Evolutionary conservation across 2,329 filamentous ascomycete genomes (phyloP), one percentile per base, ranked within the genome.

Genomic region (Sphaerulina vaccinii): DNA sequence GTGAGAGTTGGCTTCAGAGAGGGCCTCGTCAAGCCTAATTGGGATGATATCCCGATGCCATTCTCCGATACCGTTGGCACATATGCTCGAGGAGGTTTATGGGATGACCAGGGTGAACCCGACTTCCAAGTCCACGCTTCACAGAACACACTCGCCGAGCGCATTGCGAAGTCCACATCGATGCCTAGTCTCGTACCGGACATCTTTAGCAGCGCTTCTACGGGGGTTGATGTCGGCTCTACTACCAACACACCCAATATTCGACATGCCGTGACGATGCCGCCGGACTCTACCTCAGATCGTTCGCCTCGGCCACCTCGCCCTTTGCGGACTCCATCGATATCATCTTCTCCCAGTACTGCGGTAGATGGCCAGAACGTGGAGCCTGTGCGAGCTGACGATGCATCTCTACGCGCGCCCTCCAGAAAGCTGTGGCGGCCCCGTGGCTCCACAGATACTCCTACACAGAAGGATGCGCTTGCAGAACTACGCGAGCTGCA

Each of bases 1-100:
- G 96, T 99, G 68, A 88, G 95, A 65, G 91, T 96, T 70, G 90
- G 96, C 7, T 80, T 99, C 54, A 88, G 87, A 8, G 93, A 99
- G 72, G 96, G 90, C 1, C 70, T 97, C 16, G 93, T 99, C 2
- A 77, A 86, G 50, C 93, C 93, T 0, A 95, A 95, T 66, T 99
- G 93, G 92, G 93, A 99, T 59, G 93, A 99, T 67, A 80, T 90
- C 19, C 57, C 59, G 5, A 58, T 61, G 48, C 90, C 93, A 0
- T 97, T 99, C 70, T 86, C 90, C 66, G 83, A 87, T 62, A 97
- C 90, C 0, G 79, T 85, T 50, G 76, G 82, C 51, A 90, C 96
- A 68, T 73, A 76, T 16, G 90, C 89, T 78, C 81, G 93, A 61
- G 93, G 92, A 9, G 93, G 93, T 0, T 87, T 97, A 16, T 99